Evolutionary conservation across 768 basidiomycete species (phyloP), one percentile per base, ranked within the genome.

Genomic region (Suillus weaverae): DNA sequence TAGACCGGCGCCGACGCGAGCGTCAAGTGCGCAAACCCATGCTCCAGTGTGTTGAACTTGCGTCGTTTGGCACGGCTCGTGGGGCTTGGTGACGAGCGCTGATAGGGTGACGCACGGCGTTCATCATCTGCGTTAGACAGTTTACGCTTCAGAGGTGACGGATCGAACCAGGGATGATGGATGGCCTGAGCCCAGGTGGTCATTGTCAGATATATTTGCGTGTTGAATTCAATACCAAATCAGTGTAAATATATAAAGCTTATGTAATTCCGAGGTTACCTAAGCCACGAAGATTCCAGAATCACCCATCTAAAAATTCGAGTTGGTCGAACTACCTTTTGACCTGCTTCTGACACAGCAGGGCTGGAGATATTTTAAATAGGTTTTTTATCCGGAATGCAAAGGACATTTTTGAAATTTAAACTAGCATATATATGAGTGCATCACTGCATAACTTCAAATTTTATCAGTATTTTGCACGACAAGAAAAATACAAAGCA

Each of bases 1-100:
- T 44, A 53, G 57, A 41, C 57, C 10, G 57, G 39, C 11, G 30
- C 57, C 1, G 57, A 39, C 5, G 57, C 71, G 20, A 82, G 74
- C 0, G 75, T 71, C 70, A 90, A 80, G 68, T 84, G 80, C 22
- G 87, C 86, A 55, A 90, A 75, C 2, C 85, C 86, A 60, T 77
- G 78, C 74, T 90, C 89, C 4, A 90, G 77, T 22, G 77, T 76
- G 67, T 72, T 79, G 70, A 76, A 83, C 69, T 81, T 80, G 61
- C 78, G 80, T 9, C 86, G 83, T 73, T 89, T 87, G 20, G 70
- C 72, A 30, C 80, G 84, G n/a, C 76, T 30, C n/a, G 81, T 80
- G 0, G 77, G 81, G 9, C 65, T 60, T 14, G 86, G 87, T 7
- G 85, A 75, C 2, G 74, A 67, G 53, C 67, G 33, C 20, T 7